Percentiles rank a stretch among this genome's conserved stretches.
phyloP scores from a whole-genome alignment of 2,329 filamentous ascomycete species.

The Aspergillus sp. region DNA sequence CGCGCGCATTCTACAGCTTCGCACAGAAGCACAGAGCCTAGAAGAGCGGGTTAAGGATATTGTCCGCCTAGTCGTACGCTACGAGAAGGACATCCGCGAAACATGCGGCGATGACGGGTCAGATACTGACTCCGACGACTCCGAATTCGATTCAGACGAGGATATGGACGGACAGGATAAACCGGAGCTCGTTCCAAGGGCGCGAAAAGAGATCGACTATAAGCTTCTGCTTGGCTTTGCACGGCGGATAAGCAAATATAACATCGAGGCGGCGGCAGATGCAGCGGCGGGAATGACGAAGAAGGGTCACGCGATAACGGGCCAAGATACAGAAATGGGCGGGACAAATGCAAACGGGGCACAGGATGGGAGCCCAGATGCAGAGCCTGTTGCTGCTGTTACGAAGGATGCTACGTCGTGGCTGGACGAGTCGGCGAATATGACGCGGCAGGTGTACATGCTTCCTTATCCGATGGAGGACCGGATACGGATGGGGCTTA shows the following conservation, averaged over 20 bases:
- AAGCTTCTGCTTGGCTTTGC: conserved; percentile 46
- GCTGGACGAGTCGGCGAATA: conserved; percentile 43
- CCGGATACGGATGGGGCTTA: conserved; percentile 45
- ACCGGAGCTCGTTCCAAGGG: conserved; percentile 10
- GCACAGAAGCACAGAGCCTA: conserved; percentile 39
- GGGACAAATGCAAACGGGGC: conserved; percentile 28
- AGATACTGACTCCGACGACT: conserved; percentile 27
- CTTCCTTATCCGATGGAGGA: conserved; percentile 47
- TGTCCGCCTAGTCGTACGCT: conserved; percentile 39
- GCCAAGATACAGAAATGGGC: conserved; percentile 36
- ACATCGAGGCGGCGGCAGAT: conserved; percentile 45
- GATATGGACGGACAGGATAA: conserved; percentile 14
- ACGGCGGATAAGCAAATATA: conserved; percentile 49
- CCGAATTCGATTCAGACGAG: conserved; percentile 14
- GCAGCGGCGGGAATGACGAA: conserved; percentile 32
- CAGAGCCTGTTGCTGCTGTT: conserved; percentile 37
- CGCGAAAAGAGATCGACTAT: conserved; percentile 44
- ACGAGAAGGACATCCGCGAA: conserved; percentile 41
- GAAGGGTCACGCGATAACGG: conserved; percentile 20
- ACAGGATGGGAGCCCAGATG: conserved; percentile 13
- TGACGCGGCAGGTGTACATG: conserved; percentile 42
- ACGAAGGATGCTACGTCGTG: conserved; percentile 43
- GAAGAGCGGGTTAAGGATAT: conserved; percentile 44
- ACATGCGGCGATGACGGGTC: conserved; percentile 32
- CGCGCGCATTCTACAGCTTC: conserved; percentile 40